Conservation (phyloP, 1,139 yeast species). For the Saccharomyces hybrid region DNA sequence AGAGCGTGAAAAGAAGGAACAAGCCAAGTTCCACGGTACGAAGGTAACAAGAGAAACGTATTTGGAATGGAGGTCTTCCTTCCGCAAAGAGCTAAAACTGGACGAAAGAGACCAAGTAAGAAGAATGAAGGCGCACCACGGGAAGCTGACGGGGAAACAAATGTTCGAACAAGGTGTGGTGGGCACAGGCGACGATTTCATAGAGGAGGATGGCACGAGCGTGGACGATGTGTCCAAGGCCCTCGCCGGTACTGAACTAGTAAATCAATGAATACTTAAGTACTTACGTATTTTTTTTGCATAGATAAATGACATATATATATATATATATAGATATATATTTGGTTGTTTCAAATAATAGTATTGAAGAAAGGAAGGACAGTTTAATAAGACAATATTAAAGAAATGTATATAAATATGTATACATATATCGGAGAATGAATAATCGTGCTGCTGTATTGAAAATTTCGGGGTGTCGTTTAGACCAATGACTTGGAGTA, state of each 20-base stretch:
- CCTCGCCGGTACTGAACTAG: background rate
- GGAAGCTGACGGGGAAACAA: slow-evolving; percentile 78
- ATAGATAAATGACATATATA: background rate
- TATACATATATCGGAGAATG: background rate
- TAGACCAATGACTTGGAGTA: slow-evolving; percentile 27
- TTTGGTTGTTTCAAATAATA: background rate
- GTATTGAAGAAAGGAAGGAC: background rate
- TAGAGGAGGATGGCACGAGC: slow-evolving; percentile 26
- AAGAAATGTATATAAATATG: background rate
- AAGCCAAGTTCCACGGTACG: slow-evolving; percentile 69
- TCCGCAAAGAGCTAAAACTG: slow-evolving; percentile 49
- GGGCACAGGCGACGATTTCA: slow-evolving; percentile 48
- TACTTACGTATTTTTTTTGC: background rate
- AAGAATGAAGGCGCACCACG: slow-evolving; percentile 53
- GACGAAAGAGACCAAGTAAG: slow-evolving; percentile 49
- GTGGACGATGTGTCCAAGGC: slow-evolving; percentile 6
- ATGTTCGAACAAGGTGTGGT: slow-evolving; percentile 87
- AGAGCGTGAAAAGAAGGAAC: slow-evolving; percentile 61
- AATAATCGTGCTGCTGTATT: background rate
- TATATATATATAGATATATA: background rate
- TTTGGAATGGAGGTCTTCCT: slow-evolving; percentile 58
- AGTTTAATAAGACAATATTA: background rate
- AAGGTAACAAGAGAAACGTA: slow-evolving; percentile 70
- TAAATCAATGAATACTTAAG: background rate
- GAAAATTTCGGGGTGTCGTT: background rate